Percentiles rank a stretch among this genome's conserved stretches.
These are phyloP conservation scores for Sporothrix variecibatus DNA, from an alignment of 2,329 filamentous ascomycete species.

Conservation along the genomic window DNA sequence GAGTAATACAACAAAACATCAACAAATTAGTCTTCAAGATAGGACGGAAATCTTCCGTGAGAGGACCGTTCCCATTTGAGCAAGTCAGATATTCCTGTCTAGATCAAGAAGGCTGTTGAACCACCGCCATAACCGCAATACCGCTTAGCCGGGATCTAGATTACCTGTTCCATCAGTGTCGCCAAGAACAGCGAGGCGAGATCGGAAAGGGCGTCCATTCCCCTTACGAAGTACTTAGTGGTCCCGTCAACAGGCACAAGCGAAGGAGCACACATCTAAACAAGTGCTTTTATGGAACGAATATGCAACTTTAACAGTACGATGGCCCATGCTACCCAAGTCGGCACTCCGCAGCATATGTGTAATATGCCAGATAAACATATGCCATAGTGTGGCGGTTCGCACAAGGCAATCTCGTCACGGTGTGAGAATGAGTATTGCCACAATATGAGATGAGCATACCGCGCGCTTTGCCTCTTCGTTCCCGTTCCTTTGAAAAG, in stretches of 20 bases:
- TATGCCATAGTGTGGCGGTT: neutral
- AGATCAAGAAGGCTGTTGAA: no score
- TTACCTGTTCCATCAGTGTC: constrained; percentile 16
- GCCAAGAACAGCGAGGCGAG: neutral
- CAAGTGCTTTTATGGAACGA: neutral
- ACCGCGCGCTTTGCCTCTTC: neutral
- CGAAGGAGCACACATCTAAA: neutral
- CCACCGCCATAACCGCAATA: neutral
- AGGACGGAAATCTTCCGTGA: neutral
- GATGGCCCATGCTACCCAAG: neutral
- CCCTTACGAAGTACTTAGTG: neutral
- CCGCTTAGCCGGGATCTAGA: constrained; percentile 26
- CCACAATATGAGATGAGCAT: neutral
- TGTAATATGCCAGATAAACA: neutral
- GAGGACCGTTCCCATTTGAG: no score
- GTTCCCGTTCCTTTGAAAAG: neutral
- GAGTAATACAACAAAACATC: neutral
- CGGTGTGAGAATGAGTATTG: neutral
- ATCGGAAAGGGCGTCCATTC: neutral
- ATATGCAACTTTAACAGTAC: neutral
- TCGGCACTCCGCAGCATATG: neutral
- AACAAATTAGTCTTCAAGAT: neutral
- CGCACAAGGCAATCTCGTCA: neutral
- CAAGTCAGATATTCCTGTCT: no score
- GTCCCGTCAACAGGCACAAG: neutral